These are phyloP conservation scores for Lentinula novae-zelandiae DNA, from an alignment of 1,284 basidiomycete genomes.

Conservation along the genomic window DNA sequence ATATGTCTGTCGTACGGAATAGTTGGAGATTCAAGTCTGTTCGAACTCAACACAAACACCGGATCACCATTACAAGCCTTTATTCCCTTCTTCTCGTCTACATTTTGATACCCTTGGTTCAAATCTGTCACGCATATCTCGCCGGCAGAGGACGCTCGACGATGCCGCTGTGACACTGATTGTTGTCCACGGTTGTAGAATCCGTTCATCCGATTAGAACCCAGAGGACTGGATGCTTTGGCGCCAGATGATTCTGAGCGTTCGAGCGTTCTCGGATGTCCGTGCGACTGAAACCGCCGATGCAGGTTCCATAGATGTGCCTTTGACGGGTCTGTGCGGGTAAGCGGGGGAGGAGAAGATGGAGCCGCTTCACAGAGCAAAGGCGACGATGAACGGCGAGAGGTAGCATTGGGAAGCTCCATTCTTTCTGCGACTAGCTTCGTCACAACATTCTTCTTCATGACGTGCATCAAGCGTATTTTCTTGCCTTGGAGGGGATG, in stretches of 20 bases:
- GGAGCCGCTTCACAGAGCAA: slow-evolving; percentile 5
- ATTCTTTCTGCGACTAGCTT: slow-evolving; percentile 60
- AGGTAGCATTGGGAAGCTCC: slow-evolving; percentile 32
- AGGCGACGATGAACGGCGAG: slow-evolving; percentile 1
- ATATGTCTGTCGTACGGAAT: slow-evolving; percentile 10
- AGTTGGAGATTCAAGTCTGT: neutral
- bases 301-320: slow-evolving; percentile 24
- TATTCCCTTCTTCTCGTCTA: neutral
- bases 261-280: neutral
- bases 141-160: slow-evolving; percentile 36
- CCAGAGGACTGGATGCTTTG: neutral
- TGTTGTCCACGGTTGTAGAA: neutral
- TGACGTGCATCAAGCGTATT: slow-evolving; percentile 60
- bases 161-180: slow-evolving; percentile 16
- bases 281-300: slow-evolving; percentile 30
- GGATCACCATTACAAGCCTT: neutral
- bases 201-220: neutral
- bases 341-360: neutral
- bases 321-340: slow-evolving; percentile 7
- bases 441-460: slow-evolving; percentile 61
- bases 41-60: neutral
- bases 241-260: neutral
- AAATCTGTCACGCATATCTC: slow-evolving; percentile 18
- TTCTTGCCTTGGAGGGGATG: slow-evolving; percentile 63
- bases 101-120: neutral